Percentiles rank a stretch among this genome's conserved stretches.
These are phyloP conservation scores for Wallacemonas rigidus DNA, from an alignment of 208 protist genomes.

Conservation along the genomic window DNA sequence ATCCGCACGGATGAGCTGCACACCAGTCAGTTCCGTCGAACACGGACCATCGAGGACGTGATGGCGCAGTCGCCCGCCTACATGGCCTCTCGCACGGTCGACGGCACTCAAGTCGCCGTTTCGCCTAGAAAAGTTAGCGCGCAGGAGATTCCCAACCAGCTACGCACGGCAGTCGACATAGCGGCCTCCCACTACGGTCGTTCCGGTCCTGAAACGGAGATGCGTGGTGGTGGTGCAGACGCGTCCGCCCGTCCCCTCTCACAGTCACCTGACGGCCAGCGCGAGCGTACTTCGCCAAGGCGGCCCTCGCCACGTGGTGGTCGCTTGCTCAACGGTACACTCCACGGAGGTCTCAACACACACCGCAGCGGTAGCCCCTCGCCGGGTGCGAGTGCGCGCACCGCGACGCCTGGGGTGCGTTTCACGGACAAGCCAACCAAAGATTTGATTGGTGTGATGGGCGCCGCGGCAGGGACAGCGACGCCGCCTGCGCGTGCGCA, in stretches of 20 bases:
- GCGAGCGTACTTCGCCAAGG: too few relatives aligned
- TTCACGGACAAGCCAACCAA: conserved; percentile 11
- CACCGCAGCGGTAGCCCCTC: not conserved
- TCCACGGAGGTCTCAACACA: not conserved
- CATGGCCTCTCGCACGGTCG: conserved; percentile 3
- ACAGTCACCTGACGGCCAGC: too few relatives aligned
- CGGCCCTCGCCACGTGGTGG: too few relatives aligned
- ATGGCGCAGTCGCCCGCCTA: conserved; percentile 47
- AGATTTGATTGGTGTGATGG: conserved; percentile 14
- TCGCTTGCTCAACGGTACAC: too few relatives aligned
- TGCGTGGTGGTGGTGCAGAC: not conserved
- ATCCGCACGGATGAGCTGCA: conserved; percentile 47
- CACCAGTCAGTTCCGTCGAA: conserved; percentile 45
- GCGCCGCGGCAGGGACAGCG: not conserved
- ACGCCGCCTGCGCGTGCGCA: not conserved
- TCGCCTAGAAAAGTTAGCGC: conserved; percentile 57
- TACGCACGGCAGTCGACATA: conserved; percentile 38
- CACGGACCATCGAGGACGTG: conserved; percentile 71
- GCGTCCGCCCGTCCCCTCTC: too few relatives aligned
- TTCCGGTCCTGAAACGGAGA: not conserved
- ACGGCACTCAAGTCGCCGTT: conserved; percentile 42
- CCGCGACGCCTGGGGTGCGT: not conserved
- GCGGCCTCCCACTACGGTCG: conserved; percentile 8
- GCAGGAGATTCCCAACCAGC: conserved; percentile 44
- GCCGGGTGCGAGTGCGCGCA: conserved; percentile 4